Percentiles rank a stretch among this genome's conserved stretches.
Evolutionary conservation across 2,329 filamentous ascomycete genomes (phyloP).

Genomic region (Penicillium sp.): DNA sequence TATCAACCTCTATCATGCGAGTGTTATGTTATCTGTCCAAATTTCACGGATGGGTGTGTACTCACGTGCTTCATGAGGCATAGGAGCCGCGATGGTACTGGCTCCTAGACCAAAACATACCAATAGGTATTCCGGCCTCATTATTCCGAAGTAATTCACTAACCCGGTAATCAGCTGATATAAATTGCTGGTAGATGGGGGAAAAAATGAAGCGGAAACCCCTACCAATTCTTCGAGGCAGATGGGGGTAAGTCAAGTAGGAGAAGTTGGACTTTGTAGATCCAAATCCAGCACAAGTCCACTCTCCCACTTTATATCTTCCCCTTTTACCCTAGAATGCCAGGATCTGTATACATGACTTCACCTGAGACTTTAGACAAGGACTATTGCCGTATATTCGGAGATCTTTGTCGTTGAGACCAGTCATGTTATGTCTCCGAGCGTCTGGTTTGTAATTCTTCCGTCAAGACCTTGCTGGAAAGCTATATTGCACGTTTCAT

Average conservation of each 20-base stretch:
- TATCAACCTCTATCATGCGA: not conserved
- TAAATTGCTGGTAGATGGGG: not conserved
- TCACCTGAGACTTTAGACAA: conserved; percentile 15
- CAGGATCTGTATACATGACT: not conserved
- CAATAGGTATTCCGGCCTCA: conserved; percentile 10
- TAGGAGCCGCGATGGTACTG: conserved; percentile 17
- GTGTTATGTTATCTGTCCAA: not conserved
- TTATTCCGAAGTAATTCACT: not conserved
- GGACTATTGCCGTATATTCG: conserved; percentile 10
- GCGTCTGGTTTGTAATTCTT: conserved; percentile 10
- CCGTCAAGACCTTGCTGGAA: not conserved
- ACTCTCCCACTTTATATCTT: conserved; percentile 8
- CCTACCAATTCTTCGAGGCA: not conserved
- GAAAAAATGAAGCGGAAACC: not conserved
- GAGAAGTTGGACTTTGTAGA: not conserved
- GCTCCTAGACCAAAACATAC: conserved; percentile 15
- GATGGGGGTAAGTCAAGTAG: not conserved
- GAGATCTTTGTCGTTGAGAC: conserved; percentile 5
- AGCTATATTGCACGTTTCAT: conserved; percentile 13
- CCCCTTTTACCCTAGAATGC: not conserved
- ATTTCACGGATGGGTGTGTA: not conserved
- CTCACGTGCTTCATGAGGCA: conserved; percentile 17
- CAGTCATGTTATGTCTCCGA: conserved; percentile 10
- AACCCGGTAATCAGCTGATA: not conserved
- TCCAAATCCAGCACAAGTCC: not conserved